Conservation (phyloP, 192 early-diverging fungal species). For the Coemansia sp. region DNA sequence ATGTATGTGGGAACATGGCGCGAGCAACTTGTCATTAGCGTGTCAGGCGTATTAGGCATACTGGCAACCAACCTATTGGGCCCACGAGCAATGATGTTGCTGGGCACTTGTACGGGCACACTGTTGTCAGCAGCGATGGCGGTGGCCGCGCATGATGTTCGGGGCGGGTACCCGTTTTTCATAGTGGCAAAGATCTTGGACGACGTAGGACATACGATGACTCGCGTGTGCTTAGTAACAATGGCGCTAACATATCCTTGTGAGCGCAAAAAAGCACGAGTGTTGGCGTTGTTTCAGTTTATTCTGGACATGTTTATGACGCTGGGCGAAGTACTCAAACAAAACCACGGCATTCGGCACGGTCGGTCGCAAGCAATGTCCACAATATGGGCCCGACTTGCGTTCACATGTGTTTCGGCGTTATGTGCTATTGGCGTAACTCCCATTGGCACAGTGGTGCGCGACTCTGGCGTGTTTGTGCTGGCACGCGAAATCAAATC, state of each 20-base stretch:
- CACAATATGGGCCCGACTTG: constrained; percentile 11
- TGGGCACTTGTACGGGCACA: neutral
- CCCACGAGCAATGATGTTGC: constrained; percentile 2
- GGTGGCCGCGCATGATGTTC: neutral
- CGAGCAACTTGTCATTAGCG: constrained; percentile 5
- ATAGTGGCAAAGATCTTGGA: constrained; percentile 1
- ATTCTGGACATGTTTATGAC: constrained; percentile 20
- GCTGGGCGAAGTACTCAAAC: constrained; percentile 10
- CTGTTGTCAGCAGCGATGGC: constrained; percentile 1
- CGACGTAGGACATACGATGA: constrained; percentile 8
- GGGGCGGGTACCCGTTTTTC: constrained; percentile 5
- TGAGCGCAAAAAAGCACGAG: constrained; percentile 23
- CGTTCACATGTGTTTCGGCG: neutral
- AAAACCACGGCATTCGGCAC: neutral
- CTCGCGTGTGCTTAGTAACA: constrained; percentile 12
- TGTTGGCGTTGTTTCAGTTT: constrained; percentile 18
- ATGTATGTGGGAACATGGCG: constrained; percentile 16
- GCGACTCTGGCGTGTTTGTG: constrained; percentile 26
- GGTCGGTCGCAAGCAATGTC: neutral
- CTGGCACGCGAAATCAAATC: constrained; percentile 7
- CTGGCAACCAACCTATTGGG: constrained; percentile 14
- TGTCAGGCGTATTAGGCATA: constrained; percentile 8
- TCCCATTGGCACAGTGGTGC: constrained; percentile 12
- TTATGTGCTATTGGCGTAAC: neutral
- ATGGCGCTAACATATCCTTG: constrained; percentile 23